Percentiles rank a stretch among this genome's conserved stretches.
These are phyloP conservation scores for Acorus gramineus DNA, from an alignment of 106 monocot genomes.

Conservation along the genomic window DNA sequence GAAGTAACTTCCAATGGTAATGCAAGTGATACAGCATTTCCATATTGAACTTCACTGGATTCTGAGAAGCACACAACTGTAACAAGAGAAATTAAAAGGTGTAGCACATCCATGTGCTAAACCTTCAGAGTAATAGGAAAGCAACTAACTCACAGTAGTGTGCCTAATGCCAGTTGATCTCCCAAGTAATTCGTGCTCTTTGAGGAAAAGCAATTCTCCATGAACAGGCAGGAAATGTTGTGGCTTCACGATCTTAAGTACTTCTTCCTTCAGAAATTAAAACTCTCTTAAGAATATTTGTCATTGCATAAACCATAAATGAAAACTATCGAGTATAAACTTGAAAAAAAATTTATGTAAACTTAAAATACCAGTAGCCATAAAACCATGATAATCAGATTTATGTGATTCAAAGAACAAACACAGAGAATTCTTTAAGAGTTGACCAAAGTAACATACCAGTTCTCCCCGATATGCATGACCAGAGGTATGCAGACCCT, in stretches of 20 bases:
- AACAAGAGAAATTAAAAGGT: no score
- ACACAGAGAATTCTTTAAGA: no score
- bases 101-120: no score
- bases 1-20: no score
- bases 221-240: slow-evolving; percentile 97
- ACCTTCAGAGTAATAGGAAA: not conserved
- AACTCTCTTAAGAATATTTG: not conserved
- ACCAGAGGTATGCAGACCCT: slow-evolving; percentile 84
- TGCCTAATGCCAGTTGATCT: slow-evolving; percentile 85
- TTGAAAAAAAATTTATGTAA: not conserved
- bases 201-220: slow-evolving; percentile 93
- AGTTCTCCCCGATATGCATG: slow-evolving; percentile 89
- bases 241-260: slow-evolving; percentile 93
- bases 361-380: not conserved
- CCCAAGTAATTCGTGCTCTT: slow-evolving; percentile 98
- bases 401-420: no score
- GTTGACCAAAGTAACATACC: slow-evolving; percentile 27
- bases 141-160: slow-evolving; percentile 60
- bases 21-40: no score
- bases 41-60: no score
- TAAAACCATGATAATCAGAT: not conserved
- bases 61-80: no score
- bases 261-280: slow-evolving; percentile 72
- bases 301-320: no score
- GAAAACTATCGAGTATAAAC: not conserved